Evolutionary conservation across 345 rosid species (phyloP), one percentile per base, ranked within the genome.

Genomic region (Populus deltoides): DNA sequence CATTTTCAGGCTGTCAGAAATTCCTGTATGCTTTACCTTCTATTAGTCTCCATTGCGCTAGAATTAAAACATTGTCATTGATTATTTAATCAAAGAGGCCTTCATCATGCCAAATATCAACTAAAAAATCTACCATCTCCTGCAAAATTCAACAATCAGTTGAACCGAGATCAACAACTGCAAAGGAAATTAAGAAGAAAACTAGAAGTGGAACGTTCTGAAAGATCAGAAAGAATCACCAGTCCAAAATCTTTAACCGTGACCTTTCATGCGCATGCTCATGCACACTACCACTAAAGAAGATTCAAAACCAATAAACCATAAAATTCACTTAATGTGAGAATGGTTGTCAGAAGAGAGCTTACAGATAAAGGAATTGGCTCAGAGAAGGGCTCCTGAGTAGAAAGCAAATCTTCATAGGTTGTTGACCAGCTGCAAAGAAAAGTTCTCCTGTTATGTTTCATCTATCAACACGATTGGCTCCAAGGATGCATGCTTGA

Each of bases 51-150:
- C 45, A 5, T 74, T 55, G 70, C 47, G 11, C 65, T 69, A 49
- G 11, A 31, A 43, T 69, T 78, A 8, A 8, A 59, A 16, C 67
- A 43, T 47, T 29, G 31, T 49, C 68, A 29, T 24, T 1, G 55
- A 55, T 81, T 75, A 41, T 63, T 88, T 90, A 91, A 83, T 94
- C 98, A 29, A 85, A 91, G 68, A 94, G 93, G 68, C 97, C 94
- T 83, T 94, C 97, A 29, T 85, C 90, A 0, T 90, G 90, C 97
- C 98, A 94, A 35, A 94, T 90, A 83, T 94, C 98, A 22, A 94
- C 97, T 80, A 94, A 81, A 71, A 94, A 94, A 84, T 92, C 97
- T 57, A 92, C 98, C 97, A 92, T 94, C 84, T 94, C 98, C 97
- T 94, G 90, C 89, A 79, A 38, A 75, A 79, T 31, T 18, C 77